phyloP scores from a whole-genome alignment of 2,329 filamentous ascomycete genomes.

The Helicocarpus griseus region DNA sequence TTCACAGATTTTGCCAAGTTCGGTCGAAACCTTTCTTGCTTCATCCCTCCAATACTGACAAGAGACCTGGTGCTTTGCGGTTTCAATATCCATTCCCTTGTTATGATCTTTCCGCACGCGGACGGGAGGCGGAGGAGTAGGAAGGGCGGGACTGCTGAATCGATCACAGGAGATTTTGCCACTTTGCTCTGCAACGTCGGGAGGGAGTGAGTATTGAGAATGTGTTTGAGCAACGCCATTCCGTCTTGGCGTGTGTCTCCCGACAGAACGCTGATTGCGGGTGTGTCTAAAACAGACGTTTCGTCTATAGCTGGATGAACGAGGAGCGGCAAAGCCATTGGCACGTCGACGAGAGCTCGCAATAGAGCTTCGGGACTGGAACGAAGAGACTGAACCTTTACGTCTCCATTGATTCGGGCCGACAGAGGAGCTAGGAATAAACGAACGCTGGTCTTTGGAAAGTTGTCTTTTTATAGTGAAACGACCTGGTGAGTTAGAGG shows the following conservation, averaged over 20 bases:
- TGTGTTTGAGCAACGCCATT: constrained; percentile 16
- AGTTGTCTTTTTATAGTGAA: not conserved
- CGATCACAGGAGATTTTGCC: constrained; percentile 13
- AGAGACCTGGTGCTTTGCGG: constrained; percentile 31
- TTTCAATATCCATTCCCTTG: constrained; percentile 24
- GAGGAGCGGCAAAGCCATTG: constrained; percentile 26
- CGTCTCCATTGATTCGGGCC: constrained; percentile 24
- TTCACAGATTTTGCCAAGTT: constrained; percentile 82
- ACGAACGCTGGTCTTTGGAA: not conserved
- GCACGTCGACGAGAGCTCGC: constrained; percentile 35
- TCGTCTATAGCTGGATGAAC: constrained; percentile 47
- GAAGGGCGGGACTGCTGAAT: constrained; percentile 29
- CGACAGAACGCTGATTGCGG: constrained; percentile 28
- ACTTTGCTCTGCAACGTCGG: not conserved
- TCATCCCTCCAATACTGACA: constrained; percentile 60
- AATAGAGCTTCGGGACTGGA: constrained; percentile 39
- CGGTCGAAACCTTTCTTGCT: constrained; percentile 70
- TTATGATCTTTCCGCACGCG: constrained; percentile 23
- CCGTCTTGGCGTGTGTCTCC: constrained; percentile 18
- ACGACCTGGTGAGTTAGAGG: not conserved
- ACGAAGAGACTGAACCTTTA: constrained; percentile 27
- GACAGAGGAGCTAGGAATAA: constrained; percentile 7
- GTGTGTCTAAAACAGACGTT: constrained; percentile 55
- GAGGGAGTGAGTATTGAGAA: constrained; percentile 17
- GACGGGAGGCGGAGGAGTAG: constrained; percentile 30